Conservation (phyloP, 140 eudicot genomes). For the Oenanthe javanica region DNA sequence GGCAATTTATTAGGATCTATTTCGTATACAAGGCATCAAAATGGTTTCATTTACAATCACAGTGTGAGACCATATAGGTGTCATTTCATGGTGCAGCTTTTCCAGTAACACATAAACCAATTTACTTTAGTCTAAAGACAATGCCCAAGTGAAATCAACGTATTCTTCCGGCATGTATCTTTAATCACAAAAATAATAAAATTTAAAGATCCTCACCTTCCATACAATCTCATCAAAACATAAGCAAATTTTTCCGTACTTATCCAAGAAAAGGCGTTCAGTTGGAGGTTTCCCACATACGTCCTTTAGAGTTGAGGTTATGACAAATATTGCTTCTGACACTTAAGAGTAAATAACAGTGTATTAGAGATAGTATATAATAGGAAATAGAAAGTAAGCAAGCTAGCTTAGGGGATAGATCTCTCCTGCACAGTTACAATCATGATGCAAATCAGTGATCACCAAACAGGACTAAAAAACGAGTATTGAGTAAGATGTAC, state of each 20-base stretch:
- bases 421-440: not conserved
- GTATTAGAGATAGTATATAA: not conserved
- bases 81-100: not conserved
- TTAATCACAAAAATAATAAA: not conserved
- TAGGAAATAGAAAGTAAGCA: not conserved
- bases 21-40: not conserved
- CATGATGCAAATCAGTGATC: not conserved
- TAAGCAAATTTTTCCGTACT: slow-evolving; percentile 93
- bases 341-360: slow-evolving; percentile 30
- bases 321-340: slow-evolving; percentile 83
- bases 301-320: slow-evolving; percentile 88
- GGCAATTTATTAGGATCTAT: not conserved
- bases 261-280: slow-evolving; percentile 92
- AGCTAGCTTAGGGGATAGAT: not conserved
- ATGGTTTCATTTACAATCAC: not conserved
- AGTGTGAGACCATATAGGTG: not conserved
- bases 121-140: not conserved
- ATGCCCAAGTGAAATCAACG: slow-evolving; percentile 5
- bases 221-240: slow-evolving; percentile 98
- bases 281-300: slow-evolving; percentile 96
- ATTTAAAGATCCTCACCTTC: slow-evolving; percentile 46
- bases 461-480: not conserved
- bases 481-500: not conserved
- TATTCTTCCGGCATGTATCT: not conserved
- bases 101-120: not conserved